These are phyloP conservation scores for Chlamydomonas sp. DNA, from an alignment of 139 green algal species.

Conservation along the genomic window DNA sequence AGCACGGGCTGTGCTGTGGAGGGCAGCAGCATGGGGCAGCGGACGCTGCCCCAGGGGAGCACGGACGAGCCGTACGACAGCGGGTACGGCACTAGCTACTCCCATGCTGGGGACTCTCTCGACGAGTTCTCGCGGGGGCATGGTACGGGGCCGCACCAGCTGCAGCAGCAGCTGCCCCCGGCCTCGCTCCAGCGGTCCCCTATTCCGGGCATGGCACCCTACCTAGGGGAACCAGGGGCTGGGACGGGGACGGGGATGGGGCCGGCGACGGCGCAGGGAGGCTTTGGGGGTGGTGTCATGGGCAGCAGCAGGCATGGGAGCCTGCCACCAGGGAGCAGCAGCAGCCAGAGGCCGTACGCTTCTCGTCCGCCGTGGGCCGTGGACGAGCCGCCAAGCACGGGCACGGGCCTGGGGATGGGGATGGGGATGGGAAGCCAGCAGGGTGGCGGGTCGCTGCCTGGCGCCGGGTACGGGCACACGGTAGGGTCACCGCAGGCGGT, in stretches of 20 bases:
- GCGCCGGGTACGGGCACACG: not conserved
- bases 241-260: too few relatives aligned
- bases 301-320: not conserved
- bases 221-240: too few relatives aligned
- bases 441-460: too few relatives aligned
- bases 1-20: not conserved
- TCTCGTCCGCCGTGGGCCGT: slow-evolving; percentile 25
- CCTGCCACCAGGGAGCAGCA: slow-evolving; percentile 1
- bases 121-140: too few relatives aligned
- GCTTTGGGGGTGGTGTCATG: not conserved
- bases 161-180: too few relatives aligned
- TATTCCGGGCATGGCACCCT: too few relatives aligned
- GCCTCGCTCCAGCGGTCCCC: too few relatives aligned
- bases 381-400: not conserved
- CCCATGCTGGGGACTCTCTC: too few relatives aligned
- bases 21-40: not conserved
- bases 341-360: not conserved
- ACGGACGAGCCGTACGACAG: too few relatives aligned
- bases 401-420: not conserved
- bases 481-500: too few relatives aligned
- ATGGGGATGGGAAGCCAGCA: not conserved
- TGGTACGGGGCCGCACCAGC: too few relatives aligned
- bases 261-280: not conserved
- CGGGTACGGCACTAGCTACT: too few relatives aligned
- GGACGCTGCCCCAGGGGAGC: not conserved